These are phyloP conservation scores for Geoglossum cookeanum DNA, from an alignment of 2,329 filamentous ascomycete genomes.

Conservation along the genomic window DNA sequence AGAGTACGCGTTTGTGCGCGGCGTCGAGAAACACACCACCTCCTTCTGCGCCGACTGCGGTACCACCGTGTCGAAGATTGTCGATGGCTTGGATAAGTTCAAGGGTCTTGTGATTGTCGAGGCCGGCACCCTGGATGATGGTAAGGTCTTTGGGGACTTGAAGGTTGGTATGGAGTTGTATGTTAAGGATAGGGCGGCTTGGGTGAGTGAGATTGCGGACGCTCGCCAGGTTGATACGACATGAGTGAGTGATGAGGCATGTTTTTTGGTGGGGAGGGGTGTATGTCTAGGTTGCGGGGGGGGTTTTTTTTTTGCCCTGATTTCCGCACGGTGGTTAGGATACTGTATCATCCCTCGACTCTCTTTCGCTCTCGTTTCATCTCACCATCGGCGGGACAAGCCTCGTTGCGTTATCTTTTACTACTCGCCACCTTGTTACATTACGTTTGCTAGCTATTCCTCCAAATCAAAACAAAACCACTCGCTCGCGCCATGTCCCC, in stretches of 20 bases:
- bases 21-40: not conserved
- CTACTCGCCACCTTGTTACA: too few relatives aligned
- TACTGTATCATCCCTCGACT: too few relatives aligned
- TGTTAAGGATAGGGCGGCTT: not conserved
- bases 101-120: not conserved
- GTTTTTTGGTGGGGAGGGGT: too few relatives aligned
- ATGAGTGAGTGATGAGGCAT: not conserved
- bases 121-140: not conserved
- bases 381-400: too few relatives aligned
- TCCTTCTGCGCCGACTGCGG: not conserved
- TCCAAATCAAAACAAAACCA: too few relatives aligned
- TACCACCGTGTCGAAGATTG: not conserved
- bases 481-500: too few relatives aligned
- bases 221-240: not conserved
- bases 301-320: too few relatives aligned
- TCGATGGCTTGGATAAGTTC: not conserved
- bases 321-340: too few relatives aligned
- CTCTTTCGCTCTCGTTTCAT: too few relatives aligned
- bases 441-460: too few relatives aligned
- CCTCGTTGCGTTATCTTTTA: too few relatives aligned
- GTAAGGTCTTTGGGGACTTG: not conserved
- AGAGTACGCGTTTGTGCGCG: not conserved
- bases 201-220: not conserved
- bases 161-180: not conserved
- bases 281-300: too few relatives aligned